Conservation (phyloP, 1,284 basidiomycete genomes). For the Marasmius oreades region DNA sequence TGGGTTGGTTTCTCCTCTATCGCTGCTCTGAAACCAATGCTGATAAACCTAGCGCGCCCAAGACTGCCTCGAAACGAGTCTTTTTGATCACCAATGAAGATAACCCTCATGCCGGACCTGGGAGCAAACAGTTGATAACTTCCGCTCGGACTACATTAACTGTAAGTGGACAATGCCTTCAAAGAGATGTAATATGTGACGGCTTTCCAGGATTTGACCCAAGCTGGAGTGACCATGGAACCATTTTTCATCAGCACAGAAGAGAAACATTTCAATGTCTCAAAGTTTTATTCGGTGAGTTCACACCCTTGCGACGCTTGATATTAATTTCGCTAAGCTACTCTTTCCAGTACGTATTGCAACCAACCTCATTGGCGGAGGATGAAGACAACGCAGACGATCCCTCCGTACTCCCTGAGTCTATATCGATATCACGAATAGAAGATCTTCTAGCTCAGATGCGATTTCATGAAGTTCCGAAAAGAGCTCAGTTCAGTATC, state of each 20-base stretch:
- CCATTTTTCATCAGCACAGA: conserved; percentile 88
- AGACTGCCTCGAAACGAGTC: conserved; percentile 85
- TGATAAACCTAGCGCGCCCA: conserved; percentile 60
- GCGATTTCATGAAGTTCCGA: conserved; percentile 83
- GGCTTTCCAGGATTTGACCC: conserved; percentile 66
- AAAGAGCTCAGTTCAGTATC: conserved; percentile 83
- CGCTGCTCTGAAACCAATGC: not conserved
- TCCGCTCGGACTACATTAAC: conserved; percentile 69
- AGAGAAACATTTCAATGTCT: conserved; percentile 69
- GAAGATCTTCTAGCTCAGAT: conserved; percentile 82
- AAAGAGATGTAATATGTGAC: conserved; percentile 1
- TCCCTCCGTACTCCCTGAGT: conserved; percentile 52
- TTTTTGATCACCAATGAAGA: conserved; percentile 95
- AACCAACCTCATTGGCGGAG: conserved; percentile 45
- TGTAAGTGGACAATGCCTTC: conserved; percentile 37
- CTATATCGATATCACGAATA: conserved; percentile 67
- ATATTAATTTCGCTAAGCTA: conserved; percentile 6
- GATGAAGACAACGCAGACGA: conserved; percentile 48
- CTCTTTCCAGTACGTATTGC: conserved; percentile 52
- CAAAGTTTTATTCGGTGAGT: conserved; percentile 83
- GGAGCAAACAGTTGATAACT: conserved; percentile 53
- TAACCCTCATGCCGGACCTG: conserved; percentile 44
- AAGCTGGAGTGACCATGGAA: conserved; percentile 80
- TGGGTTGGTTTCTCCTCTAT: conserved; percentile 49
- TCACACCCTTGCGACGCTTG: not conserved